Base-by-base conservation (phyloP, 805 yeast species). In the Yueomyces sp. region DNA sequence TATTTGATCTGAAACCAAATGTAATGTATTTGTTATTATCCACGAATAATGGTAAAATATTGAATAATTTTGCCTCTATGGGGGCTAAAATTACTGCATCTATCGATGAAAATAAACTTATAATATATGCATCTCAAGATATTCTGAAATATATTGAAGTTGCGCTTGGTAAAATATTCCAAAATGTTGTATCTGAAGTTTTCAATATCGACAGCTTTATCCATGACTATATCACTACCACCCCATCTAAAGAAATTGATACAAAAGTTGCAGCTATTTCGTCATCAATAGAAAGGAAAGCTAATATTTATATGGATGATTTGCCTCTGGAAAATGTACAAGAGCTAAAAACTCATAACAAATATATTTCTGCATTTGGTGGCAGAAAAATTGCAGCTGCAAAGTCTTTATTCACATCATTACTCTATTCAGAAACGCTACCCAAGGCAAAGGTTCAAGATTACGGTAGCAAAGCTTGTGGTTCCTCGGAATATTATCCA, bases 31-130 rank as follows among this genome's bases (percentile, higher is more conserved):
- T 59, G 12, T 42, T 60, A 33, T 38, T 60, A 30, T 46, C 58
- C 28, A 59, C 64, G 8, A 52, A 59, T 40, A 59, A 58, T 43
- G 63, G 64, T 43, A 60, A 55, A 50, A 55, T 60, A 26, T 44
- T 60, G 19, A 52, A 57, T 36, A 60, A 60, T 44, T 50, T 60
- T 36, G 52, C 60, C 3, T 48, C 59, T 26, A 47, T 60, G 29
- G 59, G 60, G n/a, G 60, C 56, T 3, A 52, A 54, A 2, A 44
- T 55, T 26, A 57, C 57, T 5, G 57, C 54, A 5, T 53, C 55
- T 2, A 40, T 55, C 12, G 54, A 54, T 42, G 60, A 55, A 45
- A 55, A 54, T 45, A 50, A 53, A 29, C 48, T 55, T 26, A 53
- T 55, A 38, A 54, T 55, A 9, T 49, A 55, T 8, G 54, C 54